Percentiles rank a stretch among this genome's conserved stretches.
Conservation (phyloP, 1,284 basidiomycete genomes). For the Trametes sp. region DNA sequence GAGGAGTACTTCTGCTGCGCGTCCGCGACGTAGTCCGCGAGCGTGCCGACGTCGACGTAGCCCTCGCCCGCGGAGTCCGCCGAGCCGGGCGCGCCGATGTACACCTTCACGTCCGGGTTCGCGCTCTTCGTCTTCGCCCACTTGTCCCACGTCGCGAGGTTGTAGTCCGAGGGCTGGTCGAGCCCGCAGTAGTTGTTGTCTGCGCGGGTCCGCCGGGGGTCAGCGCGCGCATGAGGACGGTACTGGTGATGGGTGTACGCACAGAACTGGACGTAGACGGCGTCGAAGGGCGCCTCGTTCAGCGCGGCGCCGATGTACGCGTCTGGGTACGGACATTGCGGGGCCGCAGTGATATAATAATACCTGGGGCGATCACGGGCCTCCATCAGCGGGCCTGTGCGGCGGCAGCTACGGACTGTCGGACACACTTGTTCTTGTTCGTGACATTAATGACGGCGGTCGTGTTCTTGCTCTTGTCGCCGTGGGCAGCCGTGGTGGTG, state of each 20-base stretch:
- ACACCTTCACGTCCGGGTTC: conserved; percentile 65
- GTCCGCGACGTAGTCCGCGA: conserved; percentile 51
- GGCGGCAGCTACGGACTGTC: conserved; percentile 23
- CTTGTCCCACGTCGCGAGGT: conserved; percentile 62
- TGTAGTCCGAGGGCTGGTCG: conserved; percentile 39
- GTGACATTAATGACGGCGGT: conserved; percentile 15
- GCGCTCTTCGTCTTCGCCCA: conserved; percentile 65
- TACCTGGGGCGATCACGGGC: conserved; percentile 31
- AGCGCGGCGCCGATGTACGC: conserved; percentile 59
- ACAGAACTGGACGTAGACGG: conserved; percentile 67
- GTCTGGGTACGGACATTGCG: conserved; percentile 70
- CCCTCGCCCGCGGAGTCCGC: conserved; percentile 54
- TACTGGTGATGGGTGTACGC: conserved; percentile 27
- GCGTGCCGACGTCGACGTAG: conserved; percentile 55
- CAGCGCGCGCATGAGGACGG: neutral
- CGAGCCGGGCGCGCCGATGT: conserved; percentile 64
- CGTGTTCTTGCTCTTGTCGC: conserved; percentile 9
- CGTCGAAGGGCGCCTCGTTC: conserved; percentile 61
- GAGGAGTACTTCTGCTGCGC: conserved; percentile 58
- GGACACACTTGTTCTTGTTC: conserved; percentile 25
- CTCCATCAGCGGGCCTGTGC: neutral
- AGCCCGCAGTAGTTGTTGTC: conserved; percentile 68
- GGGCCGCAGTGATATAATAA: conserved; percentile 64
- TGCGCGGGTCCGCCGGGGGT: conserved; percentile 39
- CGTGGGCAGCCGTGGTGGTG: neutral